These are phyloP conservation scores for Babesia ovis DNA, from an alignment of 169 alveolate species.

Conservation along the genomic window DNA sequence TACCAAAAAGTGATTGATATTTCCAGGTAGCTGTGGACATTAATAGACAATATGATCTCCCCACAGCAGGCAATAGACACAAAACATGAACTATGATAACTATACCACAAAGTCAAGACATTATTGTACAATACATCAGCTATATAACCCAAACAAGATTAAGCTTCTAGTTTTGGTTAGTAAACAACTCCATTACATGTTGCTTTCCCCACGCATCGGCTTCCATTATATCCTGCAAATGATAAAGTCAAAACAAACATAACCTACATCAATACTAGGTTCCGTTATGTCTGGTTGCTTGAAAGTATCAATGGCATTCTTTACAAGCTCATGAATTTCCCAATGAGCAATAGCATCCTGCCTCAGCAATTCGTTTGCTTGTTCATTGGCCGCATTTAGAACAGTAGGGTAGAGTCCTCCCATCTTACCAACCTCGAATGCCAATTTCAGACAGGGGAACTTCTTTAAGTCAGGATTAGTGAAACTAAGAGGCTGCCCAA, in stretches of 20 bases:
- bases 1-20: too few relatives aligned
- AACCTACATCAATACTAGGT: conserved; percentile 34
- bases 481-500: conserved; percentile 66
- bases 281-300: conserved; percentile 4
- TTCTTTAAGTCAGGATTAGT: conserved; percentile 70
- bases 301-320: conserved; percentile 29
- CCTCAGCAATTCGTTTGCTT: conserved; percentile 76
- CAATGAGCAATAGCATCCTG: conserved; percentile 55
- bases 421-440: conserved; percentile 79
- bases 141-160: too few relatives aligned
- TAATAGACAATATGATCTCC: too few relatives aligned
- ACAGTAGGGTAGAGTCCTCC: conserved; percentile 85
- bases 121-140: too few relatives aligned
- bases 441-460: conserved; percentile 80
- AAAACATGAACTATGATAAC: too few relatives aligned
- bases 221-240: conserved; percentile 16
- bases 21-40: too few relatives aligned
- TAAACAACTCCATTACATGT: not conserved
- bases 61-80: too few relatives aligned
- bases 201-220: conserved; percentile 24
- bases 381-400: conserved; percentile 83
- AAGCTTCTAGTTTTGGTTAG: not conserved
- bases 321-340: conserved; percentile 30
- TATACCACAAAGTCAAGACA: too few relatives aligned
- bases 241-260: not conserved